A percentile compares a stretch with the other conserved stretches of the same genome.
Evolutionary conservation across 2,329 filamentous ascomycete genomes (phyloP).

Genomic region (Cryphonectria japonica): DNA sequence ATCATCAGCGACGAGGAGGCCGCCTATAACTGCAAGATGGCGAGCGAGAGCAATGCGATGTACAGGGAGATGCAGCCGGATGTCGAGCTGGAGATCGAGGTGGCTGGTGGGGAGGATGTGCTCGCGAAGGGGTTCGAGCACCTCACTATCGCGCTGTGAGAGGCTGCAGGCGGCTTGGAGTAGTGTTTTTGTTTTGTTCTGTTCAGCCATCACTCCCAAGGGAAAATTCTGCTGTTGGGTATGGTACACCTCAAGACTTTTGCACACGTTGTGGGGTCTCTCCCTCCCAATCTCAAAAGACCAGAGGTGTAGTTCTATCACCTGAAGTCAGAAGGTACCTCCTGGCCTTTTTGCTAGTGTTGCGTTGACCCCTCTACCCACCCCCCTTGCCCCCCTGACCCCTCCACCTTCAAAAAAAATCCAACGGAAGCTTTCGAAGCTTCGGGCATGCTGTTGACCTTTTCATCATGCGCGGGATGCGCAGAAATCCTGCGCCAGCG

Average conservation of each 20-base stretch:
- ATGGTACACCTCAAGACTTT: not conserved
- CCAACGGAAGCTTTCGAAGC: not conserved
- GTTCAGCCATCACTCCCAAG: not conserved
- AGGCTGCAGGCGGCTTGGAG: not conserved
- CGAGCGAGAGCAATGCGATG: slow-evolving; percentile 49
- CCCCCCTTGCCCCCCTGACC: not conserved
- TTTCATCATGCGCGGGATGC: not conserved
- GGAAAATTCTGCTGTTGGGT: not conserved
- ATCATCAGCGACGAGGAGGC: slow-evolving; percentile 46
- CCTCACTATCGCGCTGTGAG: slow-evolving; percentile 19
- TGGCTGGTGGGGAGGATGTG: slow-evolving; percentile 40
- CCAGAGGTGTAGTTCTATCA: slow-evolving; percentile 9
- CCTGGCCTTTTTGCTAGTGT: not conserved
- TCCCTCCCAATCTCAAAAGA: not conserved
- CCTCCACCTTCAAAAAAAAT: not conserved
- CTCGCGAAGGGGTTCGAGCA: slow-evolving; percentile 36
- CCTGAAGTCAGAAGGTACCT: not conserved
- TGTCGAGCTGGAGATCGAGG: slow-evolving; percentile 50
- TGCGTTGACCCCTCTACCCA: not conserved
- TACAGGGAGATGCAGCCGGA: slow-evolving; percentile 53
- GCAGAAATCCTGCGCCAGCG: not conserved
- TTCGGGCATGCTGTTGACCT: not conserved
- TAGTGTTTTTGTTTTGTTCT: not conserved
- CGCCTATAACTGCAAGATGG: slow-evolving; percentile 47
- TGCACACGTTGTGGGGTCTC: not conserved